Conservation (phyloP, 2,329 filamentous ascomycete species). For the Raffaelea arxii region DNA sequence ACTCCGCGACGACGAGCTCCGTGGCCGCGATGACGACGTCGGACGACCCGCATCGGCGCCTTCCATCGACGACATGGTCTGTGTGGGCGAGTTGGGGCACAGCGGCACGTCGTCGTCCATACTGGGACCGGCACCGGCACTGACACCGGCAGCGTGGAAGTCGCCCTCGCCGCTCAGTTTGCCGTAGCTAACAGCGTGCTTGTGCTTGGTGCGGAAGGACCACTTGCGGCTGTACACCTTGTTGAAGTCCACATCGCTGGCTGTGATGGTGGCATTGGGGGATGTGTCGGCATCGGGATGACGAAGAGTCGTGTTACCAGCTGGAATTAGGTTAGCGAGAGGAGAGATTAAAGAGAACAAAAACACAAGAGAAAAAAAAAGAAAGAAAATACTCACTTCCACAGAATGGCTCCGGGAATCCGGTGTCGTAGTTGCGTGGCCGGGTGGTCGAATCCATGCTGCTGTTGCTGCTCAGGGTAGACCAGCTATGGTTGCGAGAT, state of each 20-base stretch:
- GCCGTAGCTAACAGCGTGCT: slow-evolving; percentile 36
- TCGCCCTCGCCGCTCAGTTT: slow-evolving; percentile 27
- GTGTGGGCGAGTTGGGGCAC: too few relatives aligned
- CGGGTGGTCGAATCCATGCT: slow-evolving; percentile 5
- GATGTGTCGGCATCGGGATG: slow-evolving; percentile 53
- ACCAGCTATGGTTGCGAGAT: slow-evolving; percentile 13
- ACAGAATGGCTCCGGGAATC: slow-evolving; percentile 42
- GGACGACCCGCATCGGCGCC: slow-evolving; percentile 23
- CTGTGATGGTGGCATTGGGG: slow-evolving; percentile 45
- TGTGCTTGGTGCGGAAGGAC: slow-evolving; percentile 37
- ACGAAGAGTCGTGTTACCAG: slow-evolving; percentile 49
- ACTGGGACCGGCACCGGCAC: too few relatives aligned
- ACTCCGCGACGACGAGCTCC: neutral
- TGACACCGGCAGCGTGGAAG: too few relatives aligned
- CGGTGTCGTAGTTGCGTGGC: slow-evolving; percentile 27
- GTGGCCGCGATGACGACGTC: neutral
- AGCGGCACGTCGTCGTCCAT: too few relatives aligned
- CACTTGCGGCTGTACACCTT: slow-evolving; percentile 32
- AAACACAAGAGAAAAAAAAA: neutral
- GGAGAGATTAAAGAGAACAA: neutral
- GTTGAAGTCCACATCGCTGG: slow-evolving; percentile 39
- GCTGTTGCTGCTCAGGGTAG: slow-evolving; percentile 7
- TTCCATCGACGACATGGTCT: slow-evolving; percentile 23
- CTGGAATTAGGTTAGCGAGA: slow-evolving; percentile 17
- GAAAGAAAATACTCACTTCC: slow-evolving; percentile 25